Conservation (phyloP, 768 basidiomycete species). For the Mrakia gelida region DNA sequence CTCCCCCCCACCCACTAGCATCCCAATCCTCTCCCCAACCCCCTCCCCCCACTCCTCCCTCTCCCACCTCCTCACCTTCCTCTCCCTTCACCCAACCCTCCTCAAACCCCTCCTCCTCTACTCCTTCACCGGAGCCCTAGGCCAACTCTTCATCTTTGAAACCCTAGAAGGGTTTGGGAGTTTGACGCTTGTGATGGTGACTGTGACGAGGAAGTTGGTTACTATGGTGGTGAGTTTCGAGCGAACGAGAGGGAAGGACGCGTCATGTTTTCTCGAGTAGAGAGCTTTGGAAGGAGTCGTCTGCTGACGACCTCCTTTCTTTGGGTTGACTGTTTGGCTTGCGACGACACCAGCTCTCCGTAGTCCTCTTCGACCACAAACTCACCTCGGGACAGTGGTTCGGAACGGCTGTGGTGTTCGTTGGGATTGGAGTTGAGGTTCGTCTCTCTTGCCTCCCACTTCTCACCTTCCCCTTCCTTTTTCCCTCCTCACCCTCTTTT, state of each 20-base stretch:
- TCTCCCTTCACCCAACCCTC: slow-evolving; percentile 70
- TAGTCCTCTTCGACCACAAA: slow-evolving; percentile 82
- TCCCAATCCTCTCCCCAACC: slow-evolving; percentile 28
- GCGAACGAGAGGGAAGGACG: not conserved
- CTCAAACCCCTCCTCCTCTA: slow-evolving; percentile 72
- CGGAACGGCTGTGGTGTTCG: slow-evolving; percentile 87
- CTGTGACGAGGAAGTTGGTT: slow-evolving; percentile 91
- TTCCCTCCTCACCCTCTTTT: too few species aligned
- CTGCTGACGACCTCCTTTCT: not conserved
- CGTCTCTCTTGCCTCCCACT: slow-evolving; percentile 4
- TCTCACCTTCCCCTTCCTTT: not conserved
- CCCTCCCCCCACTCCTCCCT: slow-evolving; percentile 31
- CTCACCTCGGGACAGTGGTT: slow-evolving; percentile 83
- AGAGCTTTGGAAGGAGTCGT: not conserved
- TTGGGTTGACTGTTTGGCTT: too few species aligned
- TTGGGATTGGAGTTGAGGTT: slow-evolving; percentile 87
- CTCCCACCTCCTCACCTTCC: slow-evolving; percentile 62
- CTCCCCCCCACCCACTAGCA: slow-evolving; percentile 16
- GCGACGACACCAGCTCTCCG: slow-evolving; percentile 73
- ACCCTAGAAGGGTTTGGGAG: slow-evolving; percentile 52
- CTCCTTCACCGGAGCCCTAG: slow-evolving; percentile 83
- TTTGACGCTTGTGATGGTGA: slow-evolving; percentile 62
- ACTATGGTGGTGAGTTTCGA: slow-evolving; percentile 66
- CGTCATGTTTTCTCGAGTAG: not conserved
- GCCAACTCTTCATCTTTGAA: slow-evolving; percentile 97